Percentiles rank a stretch among this genome's conserved stretches.
phyloP scores from a whole-genome alignment of 2,329 filamentous ascomycete genomes.

The Onygenales sp. region DNA sequence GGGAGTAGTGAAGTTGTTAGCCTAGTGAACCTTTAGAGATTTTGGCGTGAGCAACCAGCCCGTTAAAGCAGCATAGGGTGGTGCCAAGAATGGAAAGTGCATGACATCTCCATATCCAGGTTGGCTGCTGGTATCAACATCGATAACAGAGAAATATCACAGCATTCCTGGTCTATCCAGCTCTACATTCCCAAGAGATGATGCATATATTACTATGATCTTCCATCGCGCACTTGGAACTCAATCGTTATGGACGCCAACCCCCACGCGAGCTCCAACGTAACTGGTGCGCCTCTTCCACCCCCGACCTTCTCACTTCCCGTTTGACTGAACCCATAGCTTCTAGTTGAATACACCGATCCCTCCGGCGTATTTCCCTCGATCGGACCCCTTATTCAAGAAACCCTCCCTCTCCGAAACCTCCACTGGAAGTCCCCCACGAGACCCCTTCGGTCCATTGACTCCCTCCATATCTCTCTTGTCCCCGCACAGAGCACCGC shows the following conservation, averaged over 20 bases:
- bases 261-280: conserved; percentile 54
- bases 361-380: conserved; percentile 80
- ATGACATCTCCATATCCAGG: neutral
- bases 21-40: too few relatives aligned
- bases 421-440: conserved; percentile 95
- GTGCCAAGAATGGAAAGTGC: neutral
- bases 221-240: neutral
- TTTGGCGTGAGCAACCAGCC: neutral
- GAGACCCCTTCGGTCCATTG: conserved; percentile 84
- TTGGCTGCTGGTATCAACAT: too few relatives aligned
- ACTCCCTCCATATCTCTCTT: conserved; percentile 82
- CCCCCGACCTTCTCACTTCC: conserved; percentile 1
- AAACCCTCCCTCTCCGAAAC: conserved; percentile 76
- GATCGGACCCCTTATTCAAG: conserved; percentile 64
- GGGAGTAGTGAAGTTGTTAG: too few relatives aligned
- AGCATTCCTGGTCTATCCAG: neutral
- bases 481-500: conserved; percentile 49
- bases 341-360: conserved; percentile 86
- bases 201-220: conserved; percentile 6
- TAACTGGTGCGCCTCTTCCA: conserved; percentile 49
- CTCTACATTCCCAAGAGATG: neutral
- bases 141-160: too few relatives aligned
- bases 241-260: conserved; percentile 30
- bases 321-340: conserved; percentile 7
- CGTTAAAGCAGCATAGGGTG: neutral